phyloP scores from a whole-genome alignment of 164 flowering plant genomes.

The Paratinospora sagittata region DNA sequence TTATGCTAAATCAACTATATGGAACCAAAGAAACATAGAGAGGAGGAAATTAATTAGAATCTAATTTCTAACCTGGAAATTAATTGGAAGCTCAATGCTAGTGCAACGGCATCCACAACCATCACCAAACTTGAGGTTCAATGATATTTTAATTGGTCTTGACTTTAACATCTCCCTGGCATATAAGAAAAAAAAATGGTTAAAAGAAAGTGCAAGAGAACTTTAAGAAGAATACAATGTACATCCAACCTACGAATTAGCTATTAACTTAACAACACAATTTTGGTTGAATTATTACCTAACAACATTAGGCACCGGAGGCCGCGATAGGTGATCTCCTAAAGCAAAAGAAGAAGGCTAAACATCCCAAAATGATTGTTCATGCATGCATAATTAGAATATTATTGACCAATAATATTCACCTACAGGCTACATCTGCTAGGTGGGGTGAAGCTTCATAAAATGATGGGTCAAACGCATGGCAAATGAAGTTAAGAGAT shows the following conservation, averaged over 20 bases:
- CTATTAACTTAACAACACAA: background rate
- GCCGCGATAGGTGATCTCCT: too few species aligned
- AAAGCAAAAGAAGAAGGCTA: too few species aligned
- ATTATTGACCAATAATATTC: too few species aligned
- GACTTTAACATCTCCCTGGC: slow-evolving; percentile 56
- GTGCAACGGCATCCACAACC: slow-evolving; percentile 61
- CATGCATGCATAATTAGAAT: too few species aligned
- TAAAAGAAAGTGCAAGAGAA: background rate
- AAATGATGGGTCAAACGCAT: too few species aligned
- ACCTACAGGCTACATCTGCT: too few species aligned
- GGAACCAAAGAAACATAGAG: background rate
- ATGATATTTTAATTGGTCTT: slow-evolving; percentile 48
- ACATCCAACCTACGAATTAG: background rate
- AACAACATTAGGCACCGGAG: background rate
- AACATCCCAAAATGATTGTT: too few species aligned
- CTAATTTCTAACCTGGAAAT: slow-evolving; percentile 56
- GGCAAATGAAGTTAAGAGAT: background rate
- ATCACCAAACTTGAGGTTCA: slow-evolving; percentile 70
- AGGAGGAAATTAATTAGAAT: background rate
- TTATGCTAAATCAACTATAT: too few species aligned
- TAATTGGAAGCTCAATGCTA: slow-evolving; percentile 52
- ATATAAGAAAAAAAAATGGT: background rate
- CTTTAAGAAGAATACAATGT: slow-evolving; percentile 1
- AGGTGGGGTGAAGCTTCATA: too few species aligned
- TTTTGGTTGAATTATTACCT: background rate